A percentile compares a stretch with the other conserved stretches of the same genome.
Conservation (phyloP, 495 filamentous ascomycete genomes). For the Tetracladium setigerum region DNA sequence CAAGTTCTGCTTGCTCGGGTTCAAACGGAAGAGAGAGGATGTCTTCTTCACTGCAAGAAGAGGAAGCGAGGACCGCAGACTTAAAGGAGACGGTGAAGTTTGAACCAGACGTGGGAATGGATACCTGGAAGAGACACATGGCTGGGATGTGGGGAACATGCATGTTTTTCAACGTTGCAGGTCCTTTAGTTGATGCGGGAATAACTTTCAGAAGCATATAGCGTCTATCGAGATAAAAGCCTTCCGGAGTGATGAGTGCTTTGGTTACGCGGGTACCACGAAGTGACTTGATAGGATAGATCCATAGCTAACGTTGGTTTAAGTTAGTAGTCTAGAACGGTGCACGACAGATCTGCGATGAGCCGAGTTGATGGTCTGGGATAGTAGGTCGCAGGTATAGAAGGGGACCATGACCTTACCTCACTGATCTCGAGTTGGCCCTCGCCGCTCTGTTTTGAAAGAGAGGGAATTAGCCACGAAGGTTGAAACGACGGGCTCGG, state of each 20-base stretch:
- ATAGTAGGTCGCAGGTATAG: too few species aligned
- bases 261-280: constrained; percentile 50
- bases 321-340: too few species aligned
- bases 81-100: constrained; percentile 49
- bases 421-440: too few species aligned
- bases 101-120: constrained; percentile 38
- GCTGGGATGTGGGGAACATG: constrained; percentile 54
- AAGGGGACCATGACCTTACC: too few species aligned
- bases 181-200: constrained; percentile 5
- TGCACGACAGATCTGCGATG: too few species aligned
- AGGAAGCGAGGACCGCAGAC: constrained; percentile 25
- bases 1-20: constrained; percentile 41
- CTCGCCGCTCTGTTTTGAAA: too few species aligned
- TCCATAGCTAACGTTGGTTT: too few species aligned
- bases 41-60: constrained; percentile 17
- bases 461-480: too few species aligned
- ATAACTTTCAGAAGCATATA: constrained; percentile 66
- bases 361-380: too few species aligned
- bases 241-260: constrained; percentile 53
- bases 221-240: constrained; percentile 66
- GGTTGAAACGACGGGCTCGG: too few species aligned
- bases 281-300: constrained; percentile 86
- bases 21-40: constrained; percentile 50
- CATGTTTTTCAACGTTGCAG: constrained; percentile 49
- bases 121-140: constrained; percentile 62